Evolutionary conservation across 2,329 filamentous ascomycete genomes (phyloP), one percentile per base, ranked within the genome.

Genomic region (Fusarium hostae): DNA sequence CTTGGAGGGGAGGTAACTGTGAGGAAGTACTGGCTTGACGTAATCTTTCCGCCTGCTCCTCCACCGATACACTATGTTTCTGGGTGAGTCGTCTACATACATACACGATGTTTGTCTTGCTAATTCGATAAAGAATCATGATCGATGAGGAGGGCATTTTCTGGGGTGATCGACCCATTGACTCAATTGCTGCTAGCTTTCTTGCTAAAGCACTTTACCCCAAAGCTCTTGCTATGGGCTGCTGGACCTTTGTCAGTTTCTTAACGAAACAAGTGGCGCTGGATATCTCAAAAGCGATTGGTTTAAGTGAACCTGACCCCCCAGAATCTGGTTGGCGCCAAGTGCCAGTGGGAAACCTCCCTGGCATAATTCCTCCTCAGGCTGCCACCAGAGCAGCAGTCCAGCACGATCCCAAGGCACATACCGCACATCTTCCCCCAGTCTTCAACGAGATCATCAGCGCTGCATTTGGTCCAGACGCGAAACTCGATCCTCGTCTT

Each of bases 61-160:
- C 89, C 90, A 3, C 89, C 90, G 9, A 85, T 84, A 59, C 90
- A 88, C 62, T 83, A 86, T 66, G 85, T 88, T 63, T 86, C 85
- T 52, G 90, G 89, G 90, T 92, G 85, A 72, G 84, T 76, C 61
- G 56, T 22, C 26, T n/a, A 34, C 11, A 6, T 12, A 28, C 3
- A 18, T 22, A n/a, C n/a, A 12, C 18, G 1, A n/a, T 5, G 9
- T 6, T 22, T 6, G 4, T 15, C 15, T 43, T 47, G 37, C 77
- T 82, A 47, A 81, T 72, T 39, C 26, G 8, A 10, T 12, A 6
- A 5, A 89, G 88, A 4, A 79, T 89, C 56, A 81, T 85, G 26
- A 78, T 89, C 44, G 83, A 84, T 20, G 82, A 86, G 10, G 84
- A 88, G 12, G 81, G 81, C 3, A 79, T 90, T 15, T 82, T 81